A percentile compares a stretch with the other conserved stretches of the same genome.
Evolutionary conservation across 2,329 filamentous ascomycete species (phyloP).

Genomic region (Penicillium oxalicum): DNA sequence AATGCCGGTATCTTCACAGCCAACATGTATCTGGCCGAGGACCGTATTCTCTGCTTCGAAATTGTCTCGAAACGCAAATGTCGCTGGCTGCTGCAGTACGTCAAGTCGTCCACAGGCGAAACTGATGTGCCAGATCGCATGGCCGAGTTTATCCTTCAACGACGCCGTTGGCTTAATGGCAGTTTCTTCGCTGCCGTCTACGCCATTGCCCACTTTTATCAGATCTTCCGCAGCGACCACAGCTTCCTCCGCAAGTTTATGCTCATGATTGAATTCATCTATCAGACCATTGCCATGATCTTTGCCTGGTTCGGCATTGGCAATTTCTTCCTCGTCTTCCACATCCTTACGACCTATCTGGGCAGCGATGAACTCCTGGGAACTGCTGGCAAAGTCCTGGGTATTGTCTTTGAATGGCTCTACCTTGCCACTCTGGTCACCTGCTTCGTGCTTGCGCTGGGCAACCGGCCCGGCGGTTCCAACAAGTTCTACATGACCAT

Average conservation of each 20-base stretch:
- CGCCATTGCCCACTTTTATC: constrained; percentile 87
- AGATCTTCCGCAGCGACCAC: constrained; percentile 91
- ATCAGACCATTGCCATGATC: constrained; percentile 92
- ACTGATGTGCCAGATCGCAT: constrained; percentile 94
- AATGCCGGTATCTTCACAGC: constrained; percentile 95
- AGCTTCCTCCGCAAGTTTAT: constrained; percentile 79
- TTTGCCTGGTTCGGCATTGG: constrained; percentile 98
- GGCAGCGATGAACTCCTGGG: constrained; percentile 65
- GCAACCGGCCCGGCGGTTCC: constrained; percentile 89
- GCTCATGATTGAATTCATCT: constrained; percentile 87
- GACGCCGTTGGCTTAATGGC: constrained; percentile 94
- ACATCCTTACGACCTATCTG: constrained; percentile 85
- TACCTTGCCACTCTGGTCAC: constrained; percentile 88
- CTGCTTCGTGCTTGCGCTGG: constrained; percentile 90
- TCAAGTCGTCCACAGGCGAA: constrained; percentile 94
- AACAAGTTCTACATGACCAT: constrained; percentile 92
- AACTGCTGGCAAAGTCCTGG: constrained; percentile 69
- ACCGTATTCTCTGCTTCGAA: constrained; percentile 57
- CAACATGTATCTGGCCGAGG: constrained; percentile 58
- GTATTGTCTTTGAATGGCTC: constrained; percentile 90
- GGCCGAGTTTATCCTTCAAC: constrained; percentile 89
- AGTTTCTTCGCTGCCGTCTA: constrained; percentile 98
- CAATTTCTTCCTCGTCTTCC: constrained; percentile 99
- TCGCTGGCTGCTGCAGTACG: constrained; percentile 95
- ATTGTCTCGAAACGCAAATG: constrained; percentile 96